Percentiles rank a stretch among this genome's conserved stretches.
These are phyloP conservation scores for Coriolopsis trogii DNA, from an alignment of 1,284 basidiomycete species.

Conservation along the genomic window DNA sequence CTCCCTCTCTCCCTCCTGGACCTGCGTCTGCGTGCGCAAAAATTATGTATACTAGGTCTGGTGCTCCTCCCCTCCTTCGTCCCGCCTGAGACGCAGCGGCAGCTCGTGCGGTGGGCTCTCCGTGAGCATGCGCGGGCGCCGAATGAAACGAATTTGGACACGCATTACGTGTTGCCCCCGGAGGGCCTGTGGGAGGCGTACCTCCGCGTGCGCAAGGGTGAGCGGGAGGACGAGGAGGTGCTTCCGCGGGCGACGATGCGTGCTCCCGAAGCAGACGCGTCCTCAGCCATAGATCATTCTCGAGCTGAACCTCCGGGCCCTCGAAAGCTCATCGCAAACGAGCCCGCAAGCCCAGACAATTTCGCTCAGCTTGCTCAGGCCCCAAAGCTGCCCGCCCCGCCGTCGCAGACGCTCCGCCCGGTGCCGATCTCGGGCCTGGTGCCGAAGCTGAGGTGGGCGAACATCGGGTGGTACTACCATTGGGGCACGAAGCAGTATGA, in stretches of 20 bases:
- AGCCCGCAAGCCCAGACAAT: slow-evolving; percentile 56
- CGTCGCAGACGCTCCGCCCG: slow-evolving; percentile 57
- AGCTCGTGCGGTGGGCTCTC: slow-evolving; percentile 72
- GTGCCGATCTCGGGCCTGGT: slow-evolving; percentile 54
- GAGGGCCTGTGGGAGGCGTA: slow-evolving; percentile 75
- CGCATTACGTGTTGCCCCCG: slow-evolving; percentile 77
- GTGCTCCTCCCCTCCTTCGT: slow-evolving; percentile 80
- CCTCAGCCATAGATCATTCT: neutral
- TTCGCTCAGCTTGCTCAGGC: slow-evolving; percentile 47
- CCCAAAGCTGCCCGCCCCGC: slow-evolving; percentile 59
- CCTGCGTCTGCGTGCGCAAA: neutral
- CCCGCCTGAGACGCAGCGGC: slow-evolving; percentile 58
- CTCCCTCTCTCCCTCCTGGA: too few relatives aligned
- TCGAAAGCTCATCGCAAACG: slow-evolving; percentile 68
- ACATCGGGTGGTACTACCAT: slow-evolving; percentile 91
- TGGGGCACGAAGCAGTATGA: slow-evolving; percentile 94
- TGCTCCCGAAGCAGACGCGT: slow-evolving; percentile 14
- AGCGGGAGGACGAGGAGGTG: slow-evolving; percentile 37
- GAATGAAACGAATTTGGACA: slow-evolving; percentile 87
- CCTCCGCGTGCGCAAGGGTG: slow-evolving; percentile 38
- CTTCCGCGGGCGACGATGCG: slow-evolving; percentile 39
- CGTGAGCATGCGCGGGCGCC: slow-evolving; percentile 73
- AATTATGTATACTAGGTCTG: slow-evolving; percentile 70
- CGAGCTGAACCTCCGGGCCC: slow-evolving; percentile 47
- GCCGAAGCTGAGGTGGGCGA: slow-evolving; percentile 86